phyloP scores from a whole-genome alignment of 495 filamentous ascomycete genomes.

The Penicillium argentinense region DNA sequence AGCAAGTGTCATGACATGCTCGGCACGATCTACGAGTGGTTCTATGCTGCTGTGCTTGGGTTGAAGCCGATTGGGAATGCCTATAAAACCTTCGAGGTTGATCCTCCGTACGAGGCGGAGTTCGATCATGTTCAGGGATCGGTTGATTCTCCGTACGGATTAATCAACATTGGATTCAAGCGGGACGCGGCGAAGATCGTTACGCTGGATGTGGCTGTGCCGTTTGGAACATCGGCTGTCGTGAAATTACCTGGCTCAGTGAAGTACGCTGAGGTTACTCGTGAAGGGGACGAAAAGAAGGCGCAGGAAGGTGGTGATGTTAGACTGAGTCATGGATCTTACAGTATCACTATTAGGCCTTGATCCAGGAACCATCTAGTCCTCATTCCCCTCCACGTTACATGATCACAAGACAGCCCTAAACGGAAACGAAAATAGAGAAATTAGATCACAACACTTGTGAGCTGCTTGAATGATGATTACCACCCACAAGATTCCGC shows the following conservation, averaged over 20 bases:
- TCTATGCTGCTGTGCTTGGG: conserved; percentile 26
- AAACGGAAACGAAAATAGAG: no score
- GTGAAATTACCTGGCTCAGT: conserved; percentile 1
- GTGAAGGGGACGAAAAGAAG: background rate
- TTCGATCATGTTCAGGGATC: conserved; percentile 25
- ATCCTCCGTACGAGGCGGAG: conserved; percentile 22
- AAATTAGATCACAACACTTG: no score
- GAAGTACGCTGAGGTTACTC: background rate
- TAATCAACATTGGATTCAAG: conserved; percentile 23
- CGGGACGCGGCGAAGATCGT: background rate
- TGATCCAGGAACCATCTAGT: background rate
- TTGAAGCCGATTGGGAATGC: conserved; percentile 22
- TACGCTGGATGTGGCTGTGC: conserved; percentile 8
- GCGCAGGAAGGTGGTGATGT: background rate
- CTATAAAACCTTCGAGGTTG: conserved; percentile 20
- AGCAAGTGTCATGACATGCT: conserved; percentile 34
- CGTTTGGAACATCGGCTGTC: conserved; percentile 12
- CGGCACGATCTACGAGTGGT: conserved; percentile 34
- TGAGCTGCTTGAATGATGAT: no score
- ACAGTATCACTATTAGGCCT: background rate
- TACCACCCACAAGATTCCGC: no score
- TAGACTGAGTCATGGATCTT: conserved; percentile 2
- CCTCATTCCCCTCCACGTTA: no score
- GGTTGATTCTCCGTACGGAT: conserved; percentile 28
- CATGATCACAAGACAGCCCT: no score